Evolutionary conservation across 108 stramenopile genomes (phyloP).

Genomic region (Skeletonema marinoi): DNA sequence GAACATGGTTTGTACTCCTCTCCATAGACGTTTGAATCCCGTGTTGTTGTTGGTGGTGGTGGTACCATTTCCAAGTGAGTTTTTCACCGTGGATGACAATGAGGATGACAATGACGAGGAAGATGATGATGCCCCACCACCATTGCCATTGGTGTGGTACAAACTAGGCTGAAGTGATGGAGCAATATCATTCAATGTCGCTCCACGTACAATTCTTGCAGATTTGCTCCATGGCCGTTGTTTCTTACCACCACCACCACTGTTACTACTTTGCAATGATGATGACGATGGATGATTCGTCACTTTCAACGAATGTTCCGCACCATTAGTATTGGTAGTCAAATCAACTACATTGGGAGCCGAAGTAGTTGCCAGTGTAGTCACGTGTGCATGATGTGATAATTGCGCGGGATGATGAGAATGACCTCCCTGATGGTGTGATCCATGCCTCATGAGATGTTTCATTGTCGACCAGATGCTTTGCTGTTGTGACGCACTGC

Average conservation of each 20-base stretch:
- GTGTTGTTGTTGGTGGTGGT: not conserved
- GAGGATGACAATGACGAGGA: no score
- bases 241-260: not conserved
- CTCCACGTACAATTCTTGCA: slow-evolving; percentile 6
- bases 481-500: not conserved
- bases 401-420: not conserved
- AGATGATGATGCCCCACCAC: not conserved
- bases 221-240: slow-evolving; percentile 22
- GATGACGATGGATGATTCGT: no score
- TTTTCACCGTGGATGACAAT: not conserved
- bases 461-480: slow-evolving; percentile 50
- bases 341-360: slow-evolving; percentile 38
- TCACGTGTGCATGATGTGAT: not conserved
- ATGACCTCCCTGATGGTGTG: slow-evolving; percentile 1
- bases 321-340: not conserved
- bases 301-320: no score
- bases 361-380: not conserved
- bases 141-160: slow-evolving; percentile 3
- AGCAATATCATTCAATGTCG: slow-evolving; percentile 14
- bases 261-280: no score
- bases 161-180: slow-evolving; percentile 5
- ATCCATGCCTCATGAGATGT: slow-evolving; percentile 27
- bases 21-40: slow-evolving; percentile 85
- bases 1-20: slow-evolving; percentile 95
- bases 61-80: not conserved